These are phyloP conservation scores for Aaosphaeria arxii DNA, from an alignment of 2,329 filamentous ascomycete species.

Conservation along the genomic window DNA sequence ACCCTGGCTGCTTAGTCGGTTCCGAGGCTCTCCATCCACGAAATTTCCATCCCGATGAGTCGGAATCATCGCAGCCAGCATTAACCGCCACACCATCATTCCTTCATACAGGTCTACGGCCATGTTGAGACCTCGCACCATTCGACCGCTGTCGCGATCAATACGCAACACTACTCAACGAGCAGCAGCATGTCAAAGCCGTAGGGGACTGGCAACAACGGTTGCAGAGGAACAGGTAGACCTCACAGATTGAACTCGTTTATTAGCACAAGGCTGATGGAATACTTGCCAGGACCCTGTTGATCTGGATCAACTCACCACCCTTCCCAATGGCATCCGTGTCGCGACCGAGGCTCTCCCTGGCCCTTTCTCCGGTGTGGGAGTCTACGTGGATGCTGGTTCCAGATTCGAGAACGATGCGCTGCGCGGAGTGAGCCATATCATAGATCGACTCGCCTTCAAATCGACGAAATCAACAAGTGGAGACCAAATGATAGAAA, in stretches of 20 bases:
- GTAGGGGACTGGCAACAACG: conserved; percentile 27
- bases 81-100: not conserved
- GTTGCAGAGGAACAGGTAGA: conserved; percentile 35
- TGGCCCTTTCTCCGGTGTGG: conserved; percentile 90
- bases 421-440: conserved; percentile 87
- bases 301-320: conserved; percentile 84
- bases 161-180: conserved; percentile 17
- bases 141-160: conserved; percentile 26
- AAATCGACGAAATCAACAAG: conserved; percentile 73
- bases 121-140: conserved; percentile 31
- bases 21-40: not conserved
- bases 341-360: conserved; percentile 93
- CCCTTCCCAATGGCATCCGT: conserved; percentile 85
- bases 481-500: conserved; percentile 82
- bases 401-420: conserved; percentile 88
- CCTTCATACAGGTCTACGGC: not conserved
- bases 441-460: conserved; percentile 93
- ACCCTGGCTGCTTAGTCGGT: not conserved
- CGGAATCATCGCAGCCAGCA: not conserved
- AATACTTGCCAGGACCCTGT: conserved; percentile 65
- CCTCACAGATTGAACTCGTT: not conserved
- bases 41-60: not conserved
- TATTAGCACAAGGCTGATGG: not conserved
- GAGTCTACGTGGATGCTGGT: conserved; percentile 92
- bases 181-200: conserved; percentile 15